Conservation (phyloP, 306 rosid genomes). For the Dryas drummondii region DNA sequence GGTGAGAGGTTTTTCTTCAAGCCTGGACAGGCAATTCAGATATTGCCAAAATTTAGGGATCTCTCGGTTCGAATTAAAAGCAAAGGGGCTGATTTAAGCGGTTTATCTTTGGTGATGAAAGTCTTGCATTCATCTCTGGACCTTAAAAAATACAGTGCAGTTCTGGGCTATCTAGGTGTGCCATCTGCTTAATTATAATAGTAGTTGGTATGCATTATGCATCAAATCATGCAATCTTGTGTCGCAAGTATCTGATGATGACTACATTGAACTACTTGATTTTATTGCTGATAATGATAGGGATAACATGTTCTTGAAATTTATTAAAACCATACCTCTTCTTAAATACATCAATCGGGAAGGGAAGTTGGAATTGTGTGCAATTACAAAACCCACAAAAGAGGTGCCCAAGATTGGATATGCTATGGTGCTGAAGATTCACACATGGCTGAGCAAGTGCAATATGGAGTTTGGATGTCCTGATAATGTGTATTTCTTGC, state of each 20-base stretch:
- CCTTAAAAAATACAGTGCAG: neutral
- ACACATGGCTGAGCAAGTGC: slow-evolving; percentile 22
- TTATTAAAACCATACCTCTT: neutral
- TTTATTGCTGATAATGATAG: slow-evolving; percentile 3
- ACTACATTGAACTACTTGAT: slow-evolving; percentile 19
- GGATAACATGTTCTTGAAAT: neutral
- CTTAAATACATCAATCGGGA: slow-evolving; percentile 14
- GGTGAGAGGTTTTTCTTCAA: neutral
- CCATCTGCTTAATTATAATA: neutral
- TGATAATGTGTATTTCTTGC: neutral
- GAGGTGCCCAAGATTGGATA: neutral
- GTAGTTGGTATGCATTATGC: slow-evolving; percentile 10
- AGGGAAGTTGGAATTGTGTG: slow-evolving; percentile 3
- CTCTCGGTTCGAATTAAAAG: neutral
- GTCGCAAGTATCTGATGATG: slow-evolving; percentile 1
- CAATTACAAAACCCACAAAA: neutral
- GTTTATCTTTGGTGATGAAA: neutral
- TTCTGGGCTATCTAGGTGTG: slow-evolving; percentile 16
- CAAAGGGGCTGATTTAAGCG: neutral
- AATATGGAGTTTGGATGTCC: slow-evolving; percentile 19
- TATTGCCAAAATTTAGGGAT: slow-evolving; percentile 15
- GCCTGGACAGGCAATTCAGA: neutral
- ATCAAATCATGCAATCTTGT: slow-evolving; percentile 10
- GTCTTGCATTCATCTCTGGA: slow-evolving; percentile 15
- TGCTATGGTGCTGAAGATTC: slow-evolving; percentile 1